Evolutionary conservation across 108 stramenopile genomes (phyloP).

Genomic region (Mayamaea pseudoterrestris): DNA sequence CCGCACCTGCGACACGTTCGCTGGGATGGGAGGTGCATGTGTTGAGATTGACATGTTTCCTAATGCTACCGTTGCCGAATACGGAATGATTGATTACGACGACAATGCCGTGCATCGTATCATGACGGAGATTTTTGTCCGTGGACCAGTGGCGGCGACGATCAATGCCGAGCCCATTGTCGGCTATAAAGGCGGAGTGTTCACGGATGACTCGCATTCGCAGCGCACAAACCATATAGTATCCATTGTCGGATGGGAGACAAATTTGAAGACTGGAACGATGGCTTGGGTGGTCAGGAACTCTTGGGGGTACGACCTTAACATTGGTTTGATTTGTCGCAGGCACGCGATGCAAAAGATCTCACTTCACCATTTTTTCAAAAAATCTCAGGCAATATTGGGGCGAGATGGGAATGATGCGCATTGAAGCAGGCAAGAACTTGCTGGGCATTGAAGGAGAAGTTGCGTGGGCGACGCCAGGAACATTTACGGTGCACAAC

Average conservation of each 20-base stretch:
- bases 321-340: neutral
- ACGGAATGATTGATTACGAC: conserved; percentile 64
- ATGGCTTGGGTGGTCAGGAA: conserved; percentile 88
- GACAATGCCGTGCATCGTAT: conserved; percentile 40
- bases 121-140: conserved; percentile 73
- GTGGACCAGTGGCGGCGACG: conserved; percentile 82
- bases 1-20: conserved; percentile 79
- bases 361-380: neutral
- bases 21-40: conserved; percentile 64
- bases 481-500: conserved; percentile 46
- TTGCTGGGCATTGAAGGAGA: conserved; percentile 62
- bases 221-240: conserved; percentile 84
- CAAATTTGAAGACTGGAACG: conserved; percentile 42
- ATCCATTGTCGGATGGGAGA: conserved; percentile 85
- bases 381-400: conserved; percentile 4
- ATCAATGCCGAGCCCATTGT: conserved; percentile 77
- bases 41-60: conserved; percentile 76
- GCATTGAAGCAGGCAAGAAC: conserved; percentile 47
- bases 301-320: conserved; percentile 45
- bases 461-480: conserved; percentile 74
- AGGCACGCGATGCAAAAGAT: neutral
- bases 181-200: conserved; percentile 62
- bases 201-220: conserved; percentile 37
- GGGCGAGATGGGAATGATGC: conserved; percentile 66
- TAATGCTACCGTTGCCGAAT: conserved; percentile 86